phyloP scores from a whole-genome alignment of 169 alveolate genomes.

The Plasmodium berghei region DNA sequence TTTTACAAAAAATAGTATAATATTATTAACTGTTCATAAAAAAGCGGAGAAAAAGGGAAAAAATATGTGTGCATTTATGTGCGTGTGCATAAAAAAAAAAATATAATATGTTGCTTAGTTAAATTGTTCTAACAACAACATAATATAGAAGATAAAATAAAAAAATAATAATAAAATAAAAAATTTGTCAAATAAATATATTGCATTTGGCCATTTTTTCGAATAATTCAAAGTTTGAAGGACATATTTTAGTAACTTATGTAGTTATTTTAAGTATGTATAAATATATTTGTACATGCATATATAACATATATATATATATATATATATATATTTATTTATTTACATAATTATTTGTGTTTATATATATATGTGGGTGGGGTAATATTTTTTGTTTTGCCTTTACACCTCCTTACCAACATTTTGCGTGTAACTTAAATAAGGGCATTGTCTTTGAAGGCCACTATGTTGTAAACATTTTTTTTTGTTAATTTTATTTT shows the following conservation, averaged over 20 bases:
- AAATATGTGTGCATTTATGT: background rate
- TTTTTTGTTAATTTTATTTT: too few relatives aligned
- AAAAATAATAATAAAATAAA: constrained; percentile 11
- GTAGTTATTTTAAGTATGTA: constrained; percentile 2
- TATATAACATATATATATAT: background rate
- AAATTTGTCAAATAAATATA: background rate
- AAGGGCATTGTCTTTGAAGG: too few relatives aligned
- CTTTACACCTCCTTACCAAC: too few relatives aligned
- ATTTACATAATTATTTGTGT: background rate
- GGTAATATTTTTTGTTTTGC: too few relatives aligned
- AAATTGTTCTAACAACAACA: constrained; percentile 35
- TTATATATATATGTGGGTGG: background rate
- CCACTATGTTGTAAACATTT: too few relatives aligned
- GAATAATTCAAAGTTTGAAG: constrained; percentile 2
- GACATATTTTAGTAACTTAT: constrained; percentile 1
- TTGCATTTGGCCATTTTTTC: too few relatives aligned
- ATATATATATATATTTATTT: background rate
- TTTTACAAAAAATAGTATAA: background rate
- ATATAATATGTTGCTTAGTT: constrained; percentile 30
- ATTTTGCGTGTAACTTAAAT: too few relatives aligned
- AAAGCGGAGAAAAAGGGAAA: constrained; percentile 1
- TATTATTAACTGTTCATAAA: constrained; percentile 1
- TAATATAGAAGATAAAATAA: constrained; percentile 5
- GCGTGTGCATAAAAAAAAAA: constrained; percentile 4
- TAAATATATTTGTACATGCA: background rate